These are phyloP conservation scores for Hippophae rhamnoides DNA, from an alignment of 306 rosid genomes.

Conservation along the genomic window DNA sequence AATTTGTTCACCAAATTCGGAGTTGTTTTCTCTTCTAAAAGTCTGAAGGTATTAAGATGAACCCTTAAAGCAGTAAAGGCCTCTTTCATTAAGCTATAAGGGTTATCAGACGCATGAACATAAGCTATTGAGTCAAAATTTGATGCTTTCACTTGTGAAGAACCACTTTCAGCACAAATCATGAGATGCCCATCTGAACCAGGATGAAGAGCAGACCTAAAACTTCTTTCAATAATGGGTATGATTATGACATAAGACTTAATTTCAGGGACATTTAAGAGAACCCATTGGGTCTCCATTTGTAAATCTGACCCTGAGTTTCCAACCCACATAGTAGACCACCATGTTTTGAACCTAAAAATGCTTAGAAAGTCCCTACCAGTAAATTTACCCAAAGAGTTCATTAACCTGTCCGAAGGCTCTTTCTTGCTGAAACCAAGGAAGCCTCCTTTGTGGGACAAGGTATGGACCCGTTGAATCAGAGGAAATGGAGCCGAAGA, in stretches of 20 bases:
- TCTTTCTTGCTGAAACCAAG: slow-evolving; percentile 42
- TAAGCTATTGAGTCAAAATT: slow-evolving; percentile 47
- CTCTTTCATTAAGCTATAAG: slow-evolving; percentile 64
- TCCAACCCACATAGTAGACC: slow-evolving; percentile 92
- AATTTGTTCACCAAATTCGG: slow-evolving; percentile 56
- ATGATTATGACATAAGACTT: slow-evolving; percentile 52
- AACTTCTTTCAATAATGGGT: slow-evolving; percentile 52
- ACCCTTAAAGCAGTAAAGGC: slow-evolving; percentile 68
- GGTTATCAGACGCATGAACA: slow-evolving; percentile 59
- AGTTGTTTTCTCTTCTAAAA: slow-evolving; percentile 64
- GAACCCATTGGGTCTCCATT: slow-evolving; percentile 83
- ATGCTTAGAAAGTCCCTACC: slow-evolving; percentile 52
- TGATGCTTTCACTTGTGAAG: slow-evolving; percentile 39
- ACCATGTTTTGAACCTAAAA: slow-evolving; percentile 92
- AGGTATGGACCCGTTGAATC: slow-evolving; percentile 34
- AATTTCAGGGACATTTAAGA: slow-evolving; percentile 55
- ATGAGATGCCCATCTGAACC: slow-evolving; percentile 53
- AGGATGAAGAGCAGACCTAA: slow-evolving; percentile 65
- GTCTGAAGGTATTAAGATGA: slow-evolving; percentile 51
- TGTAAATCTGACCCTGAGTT: slow-evolving; percentile 75
- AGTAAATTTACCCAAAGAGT: slow-evolving; percentile 52
- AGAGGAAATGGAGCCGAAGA: slow-evolving; percentile 42
- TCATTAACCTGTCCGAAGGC: slow-evolving; percentile 48
- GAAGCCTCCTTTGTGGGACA: slow-evolving; percentile 67
- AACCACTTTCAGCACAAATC: slow-evolving; percentile 76